Base-by-base conservation (phyloP, 208 protist genomes). In the Leishmania lainsoni region DNA sequence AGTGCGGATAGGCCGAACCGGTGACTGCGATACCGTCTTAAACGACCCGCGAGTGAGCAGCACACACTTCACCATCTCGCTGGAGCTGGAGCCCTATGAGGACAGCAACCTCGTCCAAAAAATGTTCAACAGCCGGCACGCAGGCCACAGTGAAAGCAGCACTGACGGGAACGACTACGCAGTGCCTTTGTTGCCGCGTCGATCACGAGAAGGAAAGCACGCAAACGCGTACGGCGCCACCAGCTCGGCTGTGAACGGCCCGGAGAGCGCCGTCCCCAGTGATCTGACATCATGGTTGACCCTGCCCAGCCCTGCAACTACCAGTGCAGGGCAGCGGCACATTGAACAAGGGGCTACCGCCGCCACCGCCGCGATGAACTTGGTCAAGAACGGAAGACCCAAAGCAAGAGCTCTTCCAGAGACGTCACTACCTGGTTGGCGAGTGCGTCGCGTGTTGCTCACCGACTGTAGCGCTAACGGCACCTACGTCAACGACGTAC, bases 401-500 rank as follows among this genome's bases (percentile, higher is more conserved):
- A 32, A 32, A 17, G 48, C 17, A 73, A 54, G 45, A 20, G 26
- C 48, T 5, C n/a, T 73, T 48, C 54, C 52, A 48, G 72, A 9
- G 14, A 39, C 72, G 29, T 20, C 76, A 22, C 78, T 81, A 45
- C 82, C 77, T 29, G 29, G 59, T n/a, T 86, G 82, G 77, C 82
- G 82, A 49, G 65, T 86, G 63, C 73, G 78, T 29, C 82, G 86
- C 49, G 89, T 95, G 1, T 75, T 91, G 26, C 75, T 96, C 35
- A 87, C 84, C 5, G 93, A 96, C 73, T 74, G 85, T 58, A 96
- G 93, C 81, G 86, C 84, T 17, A 96, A 96, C 69, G 93, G 91
- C 6, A 96, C 93, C 49, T 96, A 90, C 81, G 89, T 96, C 49
- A 96, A 96, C 83, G 90, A 92, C 74, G 81, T 85, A 22, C 78